Evolutionary conservation across 495 filamentous ascomycete genomes (phyloP), one percentile per base, ranked within the genome.

Genomic region (Glonium stellatum): DNA sequence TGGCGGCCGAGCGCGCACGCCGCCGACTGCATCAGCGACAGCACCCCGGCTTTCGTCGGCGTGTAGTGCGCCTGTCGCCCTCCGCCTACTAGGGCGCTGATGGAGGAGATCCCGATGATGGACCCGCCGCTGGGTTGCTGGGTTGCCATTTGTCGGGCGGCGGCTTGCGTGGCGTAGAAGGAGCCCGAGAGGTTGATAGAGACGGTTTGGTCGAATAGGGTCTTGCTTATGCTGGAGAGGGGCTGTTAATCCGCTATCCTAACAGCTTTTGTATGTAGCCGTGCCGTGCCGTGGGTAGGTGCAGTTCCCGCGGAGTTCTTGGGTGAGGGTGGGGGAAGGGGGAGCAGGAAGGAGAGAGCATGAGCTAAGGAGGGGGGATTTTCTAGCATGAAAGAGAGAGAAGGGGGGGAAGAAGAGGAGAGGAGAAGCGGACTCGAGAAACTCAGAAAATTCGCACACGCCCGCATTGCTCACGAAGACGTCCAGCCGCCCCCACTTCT

Each of bases 381-480:
- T n/a, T 31, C 27, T 31, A 31, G 27, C 27, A 31, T 31, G 6
- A 31, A 31, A 6, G 6, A 31, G 3, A 31, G 27, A 31, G 27
- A 2, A 31, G n/a, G n/a, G n/a, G n/a, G 36, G 8, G 36, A 39
- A 15, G 36, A 39, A 8, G 36, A 39, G 8, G 36, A 18, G 39
- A 44, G 10, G 8, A 18, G 12, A 23, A 52, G 9, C 77, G 59
- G 61, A 82, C 78, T 85, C 81, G 11, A 96, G 76, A 69, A 96
- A 90, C 37, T 90, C 86, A 23, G 84, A 84, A 70, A 95, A 95
- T 60, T 87, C 76, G 76, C 88, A 95, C 34, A 95, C 80, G 1
- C 91, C 90, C 0, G 91, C 91, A 75, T 96, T 96, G 72, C 83
- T 87, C 1, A 96, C 86, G 71, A 91, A 92, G 1, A 95, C 78